A percentile compares a stretch with the other conserved stretches of the same genome.
Evolutionary conservation across 805 yeast genomes (phyloP).

Genomic region (Metschnikowia koreensis): DNA sequence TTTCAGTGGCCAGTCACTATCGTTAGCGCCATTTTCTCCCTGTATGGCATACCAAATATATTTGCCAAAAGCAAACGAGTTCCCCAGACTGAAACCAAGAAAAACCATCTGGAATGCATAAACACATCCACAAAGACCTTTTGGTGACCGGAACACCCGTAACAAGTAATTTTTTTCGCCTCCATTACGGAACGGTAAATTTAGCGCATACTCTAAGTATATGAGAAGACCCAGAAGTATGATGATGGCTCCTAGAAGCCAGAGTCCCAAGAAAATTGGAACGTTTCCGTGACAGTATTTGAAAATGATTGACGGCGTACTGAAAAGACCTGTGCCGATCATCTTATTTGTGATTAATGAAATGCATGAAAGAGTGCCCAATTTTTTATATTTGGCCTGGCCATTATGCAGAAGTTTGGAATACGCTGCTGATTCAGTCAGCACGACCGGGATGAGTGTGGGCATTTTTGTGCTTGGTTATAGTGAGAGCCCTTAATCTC

Average conservation of each 20-base stretch:
- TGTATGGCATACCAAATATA: slow-evolving; percentile 44
- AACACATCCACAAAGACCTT: slow-evolving; percentile 36
- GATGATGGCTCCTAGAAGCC: slow-evolving; percentile 37
- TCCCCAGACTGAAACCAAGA: slow-evolving; percentile 61
- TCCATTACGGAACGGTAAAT: slow-evolving; percentile 41
- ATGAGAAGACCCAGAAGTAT: slow-evolving; percentile 39
- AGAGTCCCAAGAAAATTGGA: slow-evolving; percentile 32
- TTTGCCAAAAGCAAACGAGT: slow-evolving; percentile 63
- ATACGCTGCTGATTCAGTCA: slow-evolving; percentile 7
- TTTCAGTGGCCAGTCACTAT: slow-evolving; percentile 34
- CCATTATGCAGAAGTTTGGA: slow-evolving; percentile 9
- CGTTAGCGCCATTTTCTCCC: slow-evolving; percentile 26
- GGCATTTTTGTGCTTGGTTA: slow-evolving; percentile 6
- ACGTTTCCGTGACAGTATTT: slow-evolving; percentile 40
- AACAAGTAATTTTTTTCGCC: slow-evolving; percentile 43
- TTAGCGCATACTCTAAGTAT: slow-evolving; percentile 41
- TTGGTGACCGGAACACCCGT: slow-evolving; percentile 32
- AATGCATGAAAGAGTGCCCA: slow-evolving; percentile 33
- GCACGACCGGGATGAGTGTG: slow-evolving; percentile 13
- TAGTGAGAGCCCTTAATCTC: too few relatives aligned
- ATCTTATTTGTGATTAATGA: slow-evolving; percentile 61
- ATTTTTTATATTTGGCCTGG: slow-evolving; percentile 12
- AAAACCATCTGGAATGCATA: slow-evolving; percentile 54
- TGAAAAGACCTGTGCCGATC: slow-evolving; percentile 74
- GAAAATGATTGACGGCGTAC: slow-evolving; percentile 68